These are phyloP conservation scores for Pseudogymnoascus sp. DNA, from an alignment of 2,329 filamentous ascomycete species.

Conservation along the genomic window DNA sequence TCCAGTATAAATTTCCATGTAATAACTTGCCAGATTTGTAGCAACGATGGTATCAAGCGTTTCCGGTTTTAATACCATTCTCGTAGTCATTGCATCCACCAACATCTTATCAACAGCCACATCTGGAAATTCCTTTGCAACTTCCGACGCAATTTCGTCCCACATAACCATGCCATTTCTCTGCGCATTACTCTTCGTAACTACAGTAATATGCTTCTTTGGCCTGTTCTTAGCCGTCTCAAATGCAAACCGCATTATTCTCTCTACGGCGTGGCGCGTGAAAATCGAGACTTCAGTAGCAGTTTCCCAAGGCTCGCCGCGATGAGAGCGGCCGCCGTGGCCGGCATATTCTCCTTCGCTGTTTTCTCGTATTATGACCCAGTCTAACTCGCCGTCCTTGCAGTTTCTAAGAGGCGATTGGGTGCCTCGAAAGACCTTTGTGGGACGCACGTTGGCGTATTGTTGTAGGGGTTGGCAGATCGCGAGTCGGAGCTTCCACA, in stretches of 20 bases:
- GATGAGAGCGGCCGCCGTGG: constrained; percentile 53
- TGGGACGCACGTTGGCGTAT: constrained; percentile 59
- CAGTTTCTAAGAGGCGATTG: constrained; percentile 44
- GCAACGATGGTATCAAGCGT: constrained; percentile 55
- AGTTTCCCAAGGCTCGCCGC: constrained; percentile 47
- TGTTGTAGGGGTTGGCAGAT: constrained; percentile 58
- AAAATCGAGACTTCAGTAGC: constrained; percentile 58
- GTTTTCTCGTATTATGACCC: constrained; percentile 61
- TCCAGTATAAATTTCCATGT: neutral
- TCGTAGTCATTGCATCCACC: constrained; percentile 42
- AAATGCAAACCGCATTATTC: constrained; percentile 57
- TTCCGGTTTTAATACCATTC: constrained; percentile 53
- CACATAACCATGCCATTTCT: constrained; percentile 61
- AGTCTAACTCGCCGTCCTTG: constrained; percentile 46
- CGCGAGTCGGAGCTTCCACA: constrained; percentile 56
- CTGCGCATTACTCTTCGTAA: constrained; percentile 60
- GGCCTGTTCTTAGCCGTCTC: constrained; percentile 45
- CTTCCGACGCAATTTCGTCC: constrained; percentile 52
- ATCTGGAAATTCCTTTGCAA: constrained; percentile 50
- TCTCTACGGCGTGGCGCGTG: constrained; percentile 50
- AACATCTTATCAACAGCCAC: constrained; percentile 57
- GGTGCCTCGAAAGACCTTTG: constrained; percentile 49
- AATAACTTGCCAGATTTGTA: constrained; percentile 37
- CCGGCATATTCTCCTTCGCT: constrained; percentile 58
- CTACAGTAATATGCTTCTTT: constrained; percentile 51